Conservation (phyloP, 139 green algal species). For the Yamagishiella unicocca region DNA sequence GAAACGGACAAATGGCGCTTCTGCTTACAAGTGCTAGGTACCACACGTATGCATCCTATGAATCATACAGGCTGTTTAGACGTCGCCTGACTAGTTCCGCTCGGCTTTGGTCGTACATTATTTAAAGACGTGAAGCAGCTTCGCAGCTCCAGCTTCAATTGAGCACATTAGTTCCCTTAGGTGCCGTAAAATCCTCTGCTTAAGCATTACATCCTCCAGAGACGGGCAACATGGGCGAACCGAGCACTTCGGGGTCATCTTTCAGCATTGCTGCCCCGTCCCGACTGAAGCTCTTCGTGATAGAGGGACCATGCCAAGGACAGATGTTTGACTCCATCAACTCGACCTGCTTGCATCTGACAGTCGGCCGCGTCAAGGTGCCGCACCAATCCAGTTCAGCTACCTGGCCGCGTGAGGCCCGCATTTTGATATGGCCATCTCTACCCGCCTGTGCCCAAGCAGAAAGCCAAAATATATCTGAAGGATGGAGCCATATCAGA, state of each 20-base stretch:
- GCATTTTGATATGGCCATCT: background rate
- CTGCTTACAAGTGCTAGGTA: background rate
- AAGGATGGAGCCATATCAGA: constrained; percentile 78
- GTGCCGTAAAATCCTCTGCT: too few species aligned
- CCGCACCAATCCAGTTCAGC: background rate
- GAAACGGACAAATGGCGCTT: background rate
- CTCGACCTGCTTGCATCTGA: constrained; percentile 9
- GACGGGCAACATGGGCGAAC: too few species aligned
- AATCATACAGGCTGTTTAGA: too few species aligned
- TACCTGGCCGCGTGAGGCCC: background rate
- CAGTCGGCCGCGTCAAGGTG: constrained; percentile 40
- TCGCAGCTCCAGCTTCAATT: background rate
- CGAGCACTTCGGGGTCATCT: too few species aligned
- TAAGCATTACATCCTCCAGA: too few species aligned
- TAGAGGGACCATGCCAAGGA: constrained; percentile 6
- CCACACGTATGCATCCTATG: background rate
- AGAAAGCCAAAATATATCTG: constrained; percentile 66
- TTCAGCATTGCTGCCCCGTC: background rate
- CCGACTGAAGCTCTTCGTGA: background rate
- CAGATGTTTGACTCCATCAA: background rate
- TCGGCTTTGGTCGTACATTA: background rate
- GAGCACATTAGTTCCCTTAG: too few species aligned
- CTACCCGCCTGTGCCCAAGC: background rate
- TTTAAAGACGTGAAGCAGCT: background rate
- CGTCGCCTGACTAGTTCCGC: background rate